Conservation (phyloP, 495 filamentous ascomycete species). For the Aspergillus leporis region DNA sequence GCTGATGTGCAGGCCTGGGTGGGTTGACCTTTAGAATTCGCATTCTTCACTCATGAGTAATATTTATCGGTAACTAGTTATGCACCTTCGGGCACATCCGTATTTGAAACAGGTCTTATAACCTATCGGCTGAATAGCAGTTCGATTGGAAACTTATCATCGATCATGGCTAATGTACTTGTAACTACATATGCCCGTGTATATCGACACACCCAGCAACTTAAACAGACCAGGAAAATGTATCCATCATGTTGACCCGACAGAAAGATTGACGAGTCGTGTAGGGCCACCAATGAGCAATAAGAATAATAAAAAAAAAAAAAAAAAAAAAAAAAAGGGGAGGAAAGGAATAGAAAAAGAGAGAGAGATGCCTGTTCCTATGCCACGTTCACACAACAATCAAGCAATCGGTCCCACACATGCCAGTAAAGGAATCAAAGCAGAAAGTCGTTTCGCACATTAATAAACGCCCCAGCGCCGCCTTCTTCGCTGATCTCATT, state of each 20-base stretch:
- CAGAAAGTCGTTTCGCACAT: constrained; percentile 68
- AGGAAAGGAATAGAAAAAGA: neutral
- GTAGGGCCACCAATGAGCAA: neutral
- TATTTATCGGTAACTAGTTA: neutral
- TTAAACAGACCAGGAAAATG: neutral
- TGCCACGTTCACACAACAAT: constrained; percentile 6
- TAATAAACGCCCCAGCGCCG: constrained; percentile 84
- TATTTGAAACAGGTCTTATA: neutral
- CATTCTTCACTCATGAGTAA: no score
- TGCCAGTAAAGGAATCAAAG: constrained; percentile 24
- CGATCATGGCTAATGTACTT: neutral
- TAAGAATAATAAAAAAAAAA: neutral
- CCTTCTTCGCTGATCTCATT: constrained; percentile 81
- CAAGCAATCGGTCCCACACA: constrained; percentile 14
- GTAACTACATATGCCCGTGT: neutral
- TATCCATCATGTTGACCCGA: neutral
- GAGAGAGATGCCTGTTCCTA: constrained; percentile 11
- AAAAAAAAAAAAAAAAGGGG: no score
- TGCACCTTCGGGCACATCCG: neutral
- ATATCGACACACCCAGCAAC: neutral
- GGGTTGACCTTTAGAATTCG: neutral
- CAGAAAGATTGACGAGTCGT: neutral
- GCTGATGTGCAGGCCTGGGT: neutral
- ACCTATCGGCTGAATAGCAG: neutral
- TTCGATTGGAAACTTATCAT: neutral